Percentiles rank a stretch among this genome's conserved stretches.
phyloP scores from a whole-genome alignment of 495 filamentous ascomycete species.

The Amphirosellinia nigrospora region DNA sequence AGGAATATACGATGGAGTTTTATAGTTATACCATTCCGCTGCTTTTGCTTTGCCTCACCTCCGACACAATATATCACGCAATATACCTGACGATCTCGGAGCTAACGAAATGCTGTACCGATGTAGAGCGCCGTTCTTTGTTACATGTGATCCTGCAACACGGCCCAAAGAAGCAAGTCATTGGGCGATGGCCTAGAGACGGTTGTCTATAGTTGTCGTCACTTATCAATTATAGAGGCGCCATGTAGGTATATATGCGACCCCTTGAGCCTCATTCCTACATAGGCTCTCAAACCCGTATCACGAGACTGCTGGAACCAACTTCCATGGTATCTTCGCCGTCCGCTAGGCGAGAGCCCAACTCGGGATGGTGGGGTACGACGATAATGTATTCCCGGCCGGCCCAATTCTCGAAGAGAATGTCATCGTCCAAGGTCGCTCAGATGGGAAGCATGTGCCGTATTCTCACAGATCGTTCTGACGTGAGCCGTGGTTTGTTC shows the following conservation, averaged over 20 bases:
- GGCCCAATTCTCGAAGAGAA: background rate
- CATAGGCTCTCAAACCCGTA: background rate
- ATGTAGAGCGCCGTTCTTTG: background rate
- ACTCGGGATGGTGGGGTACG: background rate
- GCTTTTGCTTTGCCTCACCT: constrained; percentile 9
- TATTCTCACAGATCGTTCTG: constrained; percentile 4
- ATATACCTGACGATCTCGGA: background rate
- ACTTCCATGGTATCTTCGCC: constrained; percentile 3
- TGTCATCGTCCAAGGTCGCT: background rate
- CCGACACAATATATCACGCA: constrained; percentile 3
- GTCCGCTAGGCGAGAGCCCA: background rate
- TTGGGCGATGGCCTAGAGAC: background rate
- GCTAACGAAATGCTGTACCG: background rate
- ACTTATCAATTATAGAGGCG: background rate
- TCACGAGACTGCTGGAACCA: constrained; percentile 12
- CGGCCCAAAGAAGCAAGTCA: constrained; percentile 11
- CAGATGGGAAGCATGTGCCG: constrained; percentile 19
- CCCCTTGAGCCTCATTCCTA: constrained; percentile 5
- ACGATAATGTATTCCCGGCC: background rate
- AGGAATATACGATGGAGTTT: background rate
- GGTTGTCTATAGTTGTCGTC: constrained; percentile 6
- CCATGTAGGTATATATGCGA: background rate
- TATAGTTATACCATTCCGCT: background rate
- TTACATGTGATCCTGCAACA: background rate
- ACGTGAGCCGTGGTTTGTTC: constrained; percentile 15